phyloP scores from a whole-genome alignment of 2,329 filamentous ascomycete species.

The Ophiocordyceps polyrhachis-furcata region DNA sequence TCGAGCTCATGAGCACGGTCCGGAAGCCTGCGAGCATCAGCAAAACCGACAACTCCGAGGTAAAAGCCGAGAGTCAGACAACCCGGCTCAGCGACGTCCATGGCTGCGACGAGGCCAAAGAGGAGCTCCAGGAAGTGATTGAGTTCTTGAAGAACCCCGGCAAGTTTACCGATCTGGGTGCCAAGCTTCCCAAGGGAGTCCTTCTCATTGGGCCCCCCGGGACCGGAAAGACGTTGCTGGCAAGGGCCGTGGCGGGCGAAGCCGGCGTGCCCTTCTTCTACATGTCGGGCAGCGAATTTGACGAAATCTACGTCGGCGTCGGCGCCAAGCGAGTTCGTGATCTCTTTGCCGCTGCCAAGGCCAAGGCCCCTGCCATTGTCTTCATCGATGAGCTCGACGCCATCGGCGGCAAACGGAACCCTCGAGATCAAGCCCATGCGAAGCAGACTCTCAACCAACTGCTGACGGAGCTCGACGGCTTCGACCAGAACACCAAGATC shows the following conservation, averaged over 20 bases:
- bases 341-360: constrained; percentile 65
- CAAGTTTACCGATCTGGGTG: constrained; percentile 81
- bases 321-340: constrained; percentile 92
- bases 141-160: constrained; percentile 91
- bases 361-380: constrained; percentile 79
- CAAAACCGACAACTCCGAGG: constrained; percentile 55
- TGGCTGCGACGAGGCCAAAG: constrained; percentile 94
- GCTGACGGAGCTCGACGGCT: constrained; percentile 90
- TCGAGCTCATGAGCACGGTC: constrained; percentile 63
- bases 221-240: constrained; percentile 92
- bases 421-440: constrained; percentile 81
- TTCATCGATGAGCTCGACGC: constrained; percentile 93
- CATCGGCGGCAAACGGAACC: constrained; percentile 84
- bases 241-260: constrained; percentile 88
- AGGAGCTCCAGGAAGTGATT: constrained; percentile 90
- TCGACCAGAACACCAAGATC: constrained; percentile 83
- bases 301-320: constrained; percentile 95
- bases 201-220: constrained; percentile 87
- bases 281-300: constrained; percentile 98
- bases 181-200: constrained; percentile 93
- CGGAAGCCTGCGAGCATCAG: constrained; percentile 54
- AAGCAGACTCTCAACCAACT: constrained; percentile 97
- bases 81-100: constrained; percentile 88
- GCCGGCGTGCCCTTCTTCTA: constrained; percentile 98
- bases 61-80: constrained; percentile 81